phyloP scores from a whole-genome alignment of 805 yeast species.

The Candida patagonica region DNA sequence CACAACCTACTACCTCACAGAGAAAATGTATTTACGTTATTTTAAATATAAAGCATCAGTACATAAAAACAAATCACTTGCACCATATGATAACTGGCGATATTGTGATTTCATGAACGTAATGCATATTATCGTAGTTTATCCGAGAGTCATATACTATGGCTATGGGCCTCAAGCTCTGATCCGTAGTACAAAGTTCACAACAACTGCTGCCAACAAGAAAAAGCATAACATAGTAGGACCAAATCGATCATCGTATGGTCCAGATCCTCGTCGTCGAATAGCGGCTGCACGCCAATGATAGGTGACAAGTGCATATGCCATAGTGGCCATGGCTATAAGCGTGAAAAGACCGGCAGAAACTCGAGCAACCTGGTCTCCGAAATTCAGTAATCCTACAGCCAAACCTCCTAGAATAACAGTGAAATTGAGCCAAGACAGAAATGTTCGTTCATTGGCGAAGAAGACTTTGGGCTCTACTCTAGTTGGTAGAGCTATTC shows the following conservation, averaged over 20 bases:
- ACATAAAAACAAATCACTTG: no score
- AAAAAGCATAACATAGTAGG: constrained; percentile 96
- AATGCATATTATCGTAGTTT: no score
- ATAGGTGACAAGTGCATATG: constrained; percentile 87
- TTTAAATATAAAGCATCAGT: no score
- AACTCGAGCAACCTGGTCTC: constrained; percentile 86
- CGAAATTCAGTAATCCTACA: constrained; percentile 90
- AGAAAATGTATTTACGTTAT: no score
- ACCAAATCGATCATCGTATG: constrained; percentile 98
- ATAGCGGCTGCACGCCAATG: constrained; percentile 99
- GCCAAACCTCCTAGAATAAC: constrained; percentile 95
- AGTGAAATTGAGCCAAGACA: constrained; percentile 98
- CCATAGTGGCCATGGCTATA: constrained; percentile 97
- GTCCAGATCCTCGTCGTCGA: constrained; percentile 95
- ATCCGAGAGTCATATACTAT: no score
- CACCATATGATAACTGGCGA: no score
- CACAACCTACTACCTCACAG: no score
- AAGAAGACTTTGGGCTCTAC: constrained; percentile 98
- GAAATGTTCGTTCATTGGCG: constrained; percentile 96
- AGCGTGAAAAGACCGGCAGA: constrained; percentile 91
- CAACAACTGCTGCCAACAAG: constrained; percentile 83
- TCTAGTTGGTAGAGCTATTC: constrained; percentile 95
- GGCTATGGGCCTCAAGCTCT: constrained; percentile 9
- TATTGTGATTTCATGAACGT: no score
- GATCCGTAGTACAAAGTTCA: constrained; percentile 81